Evolutionary conservation across 352 stramenopile genomes (phyloP), one percentile per base, ranked within the genome.

Genomic region (Pythium apleroticum): DNA sequence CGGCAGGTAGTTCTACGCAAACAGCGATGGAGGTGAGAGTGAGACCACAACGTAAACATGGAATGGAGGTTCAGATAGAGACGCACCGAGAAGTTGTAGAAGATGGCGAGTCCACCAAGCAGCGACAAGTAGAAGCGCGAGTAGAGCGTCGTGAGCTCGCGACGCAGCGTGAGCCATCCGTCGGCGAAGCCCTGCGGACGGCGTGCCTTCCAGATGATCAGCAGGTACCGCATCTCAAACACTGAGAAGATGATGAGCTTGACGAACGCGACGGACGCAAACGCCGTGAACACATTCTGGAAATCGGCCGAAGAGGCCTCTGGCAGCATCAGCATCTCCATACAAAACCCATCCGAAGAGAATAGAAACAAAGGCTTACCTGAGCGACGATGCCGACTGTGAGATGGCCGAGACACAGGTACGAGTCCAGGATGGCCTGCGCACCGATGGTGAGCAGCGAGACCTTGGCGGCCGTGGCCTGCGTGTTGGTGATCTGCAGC

Each of bases 211-310:
- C 96, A 98, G 30, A 99, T 98, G 59, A 99, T 95, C 41, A 98
- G 80, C 78, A 99, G 80, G 72, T 98, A 99, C 24, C 98, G 97
- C 93, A 99, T 98, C 71, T 99, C 96, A 68, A 99, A 98, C 39
- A 99, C 93, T 39, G 95, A 99, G 69, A 99, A 99, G 56, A 98
- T 98, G 52, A 99, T 90, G 7, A 99, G 81, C 80, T 99, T 98
- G 57, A 99, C 98, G 60, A 99, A 99, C 6, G 96, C 96, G 30
- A 98, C 93, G 27, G 87, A 97, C 1, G 93, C 95, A 75, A 99
- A 98, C 5, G 97, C 88, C 4, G 92, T 95, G 69, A 99, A 99
- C 14, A 99, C 84, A n/a, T 96, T 94, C 74, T 98, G 77, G 10
- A 63, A 69, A n/a, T 45, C 27, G 52, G 56, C 67, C 96, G 84